A percentile compares a stretch with the other conserved stretches of the same genome.
These are phyloP conservation scores for Skeletonema menzelii DNA, from an alignment of 108 stramenopile genomes.

Conservation along the genomic window DNA sequence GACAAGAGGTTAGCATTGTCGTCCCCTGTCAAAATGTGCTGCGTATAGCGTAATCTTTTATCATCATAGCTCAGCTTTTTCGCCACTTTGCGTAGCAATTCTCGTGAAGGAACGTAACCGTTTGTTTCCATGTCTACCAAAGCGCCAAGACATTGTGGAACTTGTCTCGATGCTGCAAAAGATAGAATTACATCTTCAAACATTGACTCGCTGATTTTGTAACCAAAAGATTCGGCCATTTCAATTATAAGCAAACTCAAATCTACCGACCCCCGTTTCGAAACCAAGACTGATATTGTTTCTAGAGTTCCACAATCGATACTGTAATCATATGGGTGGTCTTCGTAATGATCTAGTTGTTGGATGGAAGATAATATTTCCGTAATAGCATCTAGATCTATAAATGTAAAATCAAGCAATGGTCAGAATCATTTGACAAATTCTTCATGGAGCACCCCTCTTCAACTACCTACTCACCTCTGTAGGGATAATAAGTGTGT, in stretches of 20 bases:
- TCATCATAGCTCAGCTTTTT: constrained; percentile 27
- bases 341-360: constrained; percentile 4
- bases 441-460: background rate
- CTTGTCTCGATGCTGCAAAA: constrained; percentile 43
- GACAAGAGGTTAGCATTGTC: constrained; percentile 19
- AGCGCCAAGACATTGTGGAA: background rate
- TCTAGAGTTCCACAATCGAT: constrained; percentile 62
- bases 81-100: constrained; percentile 53
- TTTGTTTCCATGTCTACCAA: constrained; percentile 66
- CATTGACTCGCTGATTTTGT: constrained; percentile 57
- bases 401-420: background rate
- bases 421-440: background rate
- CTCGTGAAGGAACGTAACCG: constrained; percentile 55
- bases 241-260: constrained; percentile 68
- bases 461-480: constrained; percentile 6
- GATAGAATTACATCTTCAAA: constrained; percentile 73
- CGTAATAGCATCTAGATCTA: constrained; percentile 15
- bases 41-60: constrained; percentile 27
- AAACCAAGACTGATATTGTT: constrained; percentile 52
- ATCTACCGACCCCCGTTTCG: constrained; percentile 35
- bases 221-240: constrained; percentile 52
- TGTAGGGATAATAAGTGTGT: constrained; percentile 34
- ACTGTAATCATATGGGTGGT: constrained; percentile 5
- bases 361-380: constrained; percentile 26
- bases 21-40: constrained; percentile 27